A percentile compares a stretch with the other conserved stretches of the same genome.
Evolutionary conservation across 805 yeast genomes (phyloP).

Genomic region (Ogataea trehalophila): DNA sequence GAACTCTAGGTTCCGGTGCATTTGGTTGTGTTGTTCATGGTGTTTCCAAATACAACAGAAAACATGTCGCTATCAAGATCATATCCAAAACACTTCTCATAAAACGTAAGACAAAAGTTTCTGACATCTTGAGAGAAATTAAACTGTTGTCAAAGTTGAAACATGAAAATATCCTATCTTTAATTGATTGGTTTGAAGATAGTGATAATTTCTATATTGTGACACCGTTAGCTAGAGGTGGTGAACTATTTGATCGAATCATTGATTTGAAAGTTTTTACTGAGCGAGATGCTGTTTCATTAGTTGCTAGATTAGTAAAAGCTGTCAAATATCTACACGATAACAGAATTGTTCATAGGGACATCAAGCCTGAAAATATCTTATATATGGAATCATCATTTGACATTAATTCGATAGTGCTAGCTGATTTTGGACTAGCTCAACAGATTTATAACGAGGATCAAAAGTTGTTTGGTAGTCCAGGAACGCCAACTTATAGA

Average conservation of each 20-base stretch:
- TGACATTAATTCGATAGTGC: slow-evolving; percentile 58
- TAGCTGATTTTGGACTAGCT: slow-evolving; percentile 94
- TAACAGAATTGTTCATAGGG: slow-evolving; percentile 67
- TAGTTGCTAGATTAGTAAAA: slow-evolving; percentile 62
- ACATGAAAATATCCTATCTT: slow-evolving; percentile 78
- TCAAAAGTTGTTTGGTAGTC: slow-evolving; percentile 13
- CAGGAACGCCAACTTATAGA: slow-evolving; percentile 86
- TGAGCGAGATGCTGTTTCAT: slow-evolving; percentile 72
- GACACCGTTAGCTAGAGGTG: slow-evolving; percentile 89
- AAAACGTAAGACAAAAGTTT: slow-evolving; percentile 67
- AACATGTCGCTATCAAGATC: slow-evolving; percentile 81
- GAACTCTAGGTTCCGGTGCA: slow-evolving; percentile 82
- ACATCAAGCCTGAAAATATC: slow-evolving; percentile 69
- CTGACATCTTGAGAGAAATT: slow-evolving; percentile 74
- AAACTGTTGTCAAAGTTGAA: slow-evolving; percentile 53
- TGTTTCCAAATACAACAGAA: slow-evolving; percentile 30
- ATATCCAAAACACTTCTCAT: slow-evolving; percentile 77
- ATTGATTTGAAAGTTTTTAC: slow-evolving; percentile 71
- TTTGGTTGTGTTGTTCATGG: slow-evolving; percentile 87
- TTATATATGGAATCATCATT: slow-evolving; percentile 45
- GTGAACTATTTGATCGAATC: slow-evolving; percentile 85
- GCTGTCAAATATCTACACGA: slow-evolving; percentile 74
- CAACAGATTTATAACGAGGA: slow-evolving; percentile 40
- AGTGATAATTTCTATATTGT: slow-evolving; percentile 83
- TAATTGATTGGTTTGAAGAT: slow-evolving; percentile 84